These are phyloP conservation scores for Thermothelomyces thermophilus DNA, from an alignment of 2,329 filamentous ascomycete genomes.

Conservation along the genomic window DNA sequence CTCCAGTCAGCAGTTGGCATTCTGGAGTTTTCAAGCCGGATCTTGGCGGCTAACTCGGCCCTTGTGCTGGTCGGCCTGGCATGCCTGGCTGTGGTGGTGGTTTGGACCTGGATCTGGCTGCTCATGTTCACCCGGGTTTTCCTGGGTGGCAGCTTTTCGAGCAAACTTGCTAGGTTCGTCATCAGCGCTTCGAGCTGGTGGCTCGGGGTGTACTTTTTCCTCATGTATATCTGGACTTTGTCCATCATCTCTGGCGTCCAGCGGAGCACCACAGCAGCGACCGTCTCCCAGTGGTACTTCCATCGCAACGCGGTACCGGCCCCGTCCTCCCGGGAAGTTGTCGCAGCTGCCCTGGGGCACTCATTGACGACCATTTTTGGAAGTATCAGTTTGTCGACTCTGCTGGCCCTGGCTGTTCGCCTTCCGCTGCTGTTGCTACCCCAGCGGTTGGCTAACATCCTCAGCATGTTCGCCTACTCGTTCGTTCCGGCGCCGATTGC, in stretches of 20 bases:
- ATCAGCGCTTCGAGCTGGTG: conserved; percentile 90
- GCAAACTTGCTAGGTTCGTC: conserved; percentile 58
- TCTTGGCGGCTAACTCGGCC: conserved; percentile 76
- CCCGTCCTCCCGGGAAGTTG: conserved; percentile 72
- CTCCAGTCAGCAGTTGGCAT: conserved; percentile 80
- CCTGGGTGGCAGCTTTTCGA: conserved; percentile 77
- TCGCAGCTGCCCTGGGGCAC: conserved; percentile 75
- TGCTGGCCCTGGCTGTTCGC: conserved; percentile 72
- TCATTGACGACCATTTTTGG: conserved; percentile 83
- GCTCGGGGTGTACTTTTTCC: conserved; percentile 83
- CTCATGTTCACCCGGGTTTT: conserved; percentile 95
- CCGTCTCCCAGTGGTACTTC: conserved; percentile 98
- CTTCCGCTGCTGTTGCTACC: conserved; percentile 82
- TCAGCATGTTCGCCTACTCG: conserved; percentile 58
- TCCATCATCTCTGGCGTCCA: conserved; percentile 84
- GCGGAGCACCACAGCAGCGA: conserved; percentile 84
- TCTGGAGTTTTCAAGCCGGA: conserved; percentile 84
- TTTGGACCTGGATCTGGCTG: conserved; percentile 95
- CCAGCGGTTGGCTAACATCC: conserved; percentile 54
- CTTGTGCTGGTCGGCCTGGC: conserved; percentile 78
- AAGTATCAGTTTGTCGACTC: conserved; percentile 81
- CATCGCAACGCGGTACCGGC: conserved; percentile 77
- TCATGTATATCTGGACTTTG: conserved; percentile 94
- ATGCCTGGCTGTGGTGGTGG: conserved; percentile 66
- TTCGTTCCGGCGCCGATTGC: conserved; percentile 80